Evolutionary conservation across 306 rosid genomes (phyloP), one percentile per base, ranked within the genome.

Genomic region (Mimosa bimucronata): DNA sequence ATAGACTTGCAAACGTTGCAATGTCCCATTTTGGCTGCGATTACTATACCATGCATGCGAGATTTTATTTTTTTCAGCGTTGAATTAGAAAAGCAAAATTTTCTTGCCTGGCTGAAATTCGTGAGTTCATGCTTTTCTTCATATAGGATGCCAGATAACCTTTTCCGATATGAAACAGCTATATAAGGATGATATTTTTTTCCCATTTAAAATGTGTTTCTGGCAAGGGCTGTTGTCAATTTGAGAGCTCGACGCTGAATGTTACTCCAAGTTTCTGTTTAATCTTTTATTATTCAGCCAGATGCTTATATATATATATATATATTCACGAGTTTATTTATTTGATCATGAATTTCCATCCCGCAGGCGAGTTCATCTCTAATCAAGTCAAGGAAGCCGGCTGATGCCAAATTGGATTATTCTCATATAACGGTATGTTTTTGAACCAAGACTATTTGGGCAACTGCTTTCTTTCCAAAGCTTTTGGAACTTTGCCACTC

Each of bases 401-500:
- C 79, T 60, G 93, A 85, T 86, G 77, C 87, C 37, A 96, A 93
- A 87, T 91, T 96, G 91, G 98, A 96, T 71, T 96, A 90, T 78
- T 96, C 99, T 55, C 92, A 89, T 77, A 94, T 96, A 85, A 86
- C 91, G 86, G 98, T 88, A 78, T 73, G 73, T 70, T 41, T 67
- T 67, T 14, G 18, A 67, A 38, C 29, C 31, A 9, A 18, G 62
- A 40, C 23, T 40, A 40, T 4, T 18, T 53, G 74, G 41, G 25
- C 53, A 41, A 16, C n/a, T n/a, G n/a, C n/a, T n/a, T n/a, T n/a
- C n/a, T n/a, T n/a, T n/a, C n/a, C n/a, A n/a, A n/a, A n/a, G n/a
- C n/a, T n/a, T n/a, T 55, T 66, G 74, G 34, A 76, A 76, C 53
- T 62, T 28, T 48, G n/a, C 53, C 14, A 12, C 6, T 6, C 28